phyloP scores from a whole-genome alignment of 192 early-diverging fungal species.

The Haplosporangium gracile region DNA sequence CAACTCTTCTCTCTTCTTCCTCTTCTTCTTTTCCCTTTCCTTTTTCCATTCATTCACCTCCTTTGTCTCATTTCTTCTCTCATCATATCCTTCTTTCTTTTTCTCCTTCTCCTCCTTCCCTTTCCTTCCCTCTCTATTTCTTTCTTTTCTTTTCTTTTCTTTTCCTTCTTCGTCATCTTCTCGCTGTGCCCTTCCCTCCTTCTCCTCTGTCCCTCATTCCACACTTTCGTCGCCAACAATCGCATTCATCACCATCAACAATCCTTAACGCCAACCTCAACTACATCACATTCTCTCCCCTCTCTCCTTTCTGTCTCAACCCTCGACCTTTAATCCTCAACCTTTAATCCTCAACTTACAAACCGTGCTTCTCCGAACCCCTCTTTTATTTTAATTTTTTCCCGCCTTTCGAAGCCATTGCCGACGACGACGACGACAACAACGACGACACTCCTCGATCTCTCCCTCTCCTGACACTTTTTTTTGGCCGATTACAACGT shows the following conservation, averaged over 20 bases:
- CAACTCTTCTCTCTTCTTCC: not conserved
- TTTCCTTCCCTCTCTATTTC: not conserved
- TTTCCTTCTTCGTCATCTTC: not conserved
- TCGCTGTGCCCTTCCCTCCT: not conserved
- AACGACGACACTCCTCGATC: not conserved
- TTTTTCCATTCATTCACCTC: not conserved
- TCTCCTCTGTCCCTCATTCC: not conserved
- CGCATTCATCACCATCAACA: not conserved
- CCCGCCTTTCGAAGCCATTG: not conserved
- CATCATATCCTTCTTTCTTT: slow-evolving; percentile 4
- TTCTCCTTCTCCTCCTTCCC: slow-evolving; percentile 24
- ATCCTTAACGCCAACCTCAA: not conserved
- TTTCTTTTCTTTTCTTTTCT: not conserved
- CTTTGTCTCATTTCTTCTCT: slow-evolving; percentile 20
- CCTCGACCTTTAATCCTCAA: slow-evolving; percentile 16
- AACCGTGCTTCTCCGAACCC: not conserved
- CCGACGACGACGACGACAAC: not conserved
- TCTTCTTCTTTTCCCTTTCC: not conserved
- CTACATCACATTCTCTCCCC: slow-evolving; percentile 7
- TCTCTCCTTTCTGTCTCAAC: slow-evolving; percentile 8
- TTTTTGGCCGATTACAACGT: not conserved
- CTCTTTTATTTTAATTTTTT: not conserved
- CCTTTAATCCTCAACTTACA: not conserved
- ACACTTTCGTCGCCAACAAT: not conserved
- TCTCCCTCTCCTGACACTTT: not conserved